Percentiles rank a stretch among this genome's conserved stretches.
Conservation (phyloP, 1,139 yeast species). For the Suhomyces choctaworum region DNA sequence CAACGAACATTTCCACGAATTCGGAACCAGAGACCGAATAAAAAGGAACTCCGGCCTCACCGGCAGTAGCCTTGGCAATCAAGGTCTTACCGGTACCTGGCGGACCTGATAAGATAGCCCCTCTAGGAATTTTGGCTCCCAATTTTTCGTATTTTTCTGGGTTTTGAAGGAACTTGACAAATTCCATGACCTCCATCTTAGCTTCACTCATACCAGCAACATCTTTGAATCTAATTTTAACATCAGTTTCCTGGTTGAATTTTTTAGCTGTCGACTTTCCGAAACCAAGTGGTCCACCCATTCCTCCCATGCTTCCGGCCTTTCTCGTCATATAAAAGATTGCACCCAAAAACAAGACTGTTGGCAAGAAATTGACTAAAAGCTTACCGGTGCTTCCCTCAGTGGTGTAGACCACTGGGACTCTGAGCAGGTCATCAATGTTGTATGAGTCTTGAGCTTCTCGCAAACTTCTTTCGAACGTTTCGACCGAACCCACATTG, state of each 20-base stretch:
- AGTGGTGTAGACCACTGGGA: constrained; percentile 80
- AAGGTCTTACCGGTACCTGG: constrained; percentile 99
- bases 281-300: constrained; percentile 66
- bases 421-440: constrained; percentile 62
- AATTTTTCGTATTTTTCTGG: constrained; percentile 86
- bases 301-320: constrained; percentile 59
- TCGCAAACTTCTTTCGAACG: constrained; percentile 84
- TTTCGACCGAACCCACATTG: constrained; percentile 87
- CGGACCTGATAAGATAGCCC: constrained; percentile 97
- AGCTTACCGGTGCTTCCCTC: constrained; percentile 66
- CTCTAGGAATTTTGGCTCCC: constrained; percentile 97
- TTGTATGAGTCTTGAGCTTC: constrained; percentile 69
- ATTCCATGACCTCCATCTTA: constrained; percentile 97
- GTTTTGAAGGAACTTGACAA: constrained; percentile 86
- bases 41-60: constrained; percentile 97
- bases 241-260: constrained; percentile 89
- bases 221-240: constrained; percentile 84
- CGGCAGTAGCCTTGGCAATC: constrained; percentile 98
- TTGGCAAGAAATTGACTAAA: constrained; percentile 77
- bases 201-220: constrained; percentile 98
- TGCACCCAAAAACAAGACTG: constrained; percentile 81
- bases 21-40: constrained; percentile 96
- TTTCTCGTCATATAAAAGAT: constrained; percentile 69
- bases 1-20: constrained; percentile 97
- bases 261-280: constrained; percentile 90